These are phyloP conservation scores for Paecilomyces sp. DNA, from an alignment of 2,329 filamentous ascomycete genomes.

Conservation along the genomic window DNA sequence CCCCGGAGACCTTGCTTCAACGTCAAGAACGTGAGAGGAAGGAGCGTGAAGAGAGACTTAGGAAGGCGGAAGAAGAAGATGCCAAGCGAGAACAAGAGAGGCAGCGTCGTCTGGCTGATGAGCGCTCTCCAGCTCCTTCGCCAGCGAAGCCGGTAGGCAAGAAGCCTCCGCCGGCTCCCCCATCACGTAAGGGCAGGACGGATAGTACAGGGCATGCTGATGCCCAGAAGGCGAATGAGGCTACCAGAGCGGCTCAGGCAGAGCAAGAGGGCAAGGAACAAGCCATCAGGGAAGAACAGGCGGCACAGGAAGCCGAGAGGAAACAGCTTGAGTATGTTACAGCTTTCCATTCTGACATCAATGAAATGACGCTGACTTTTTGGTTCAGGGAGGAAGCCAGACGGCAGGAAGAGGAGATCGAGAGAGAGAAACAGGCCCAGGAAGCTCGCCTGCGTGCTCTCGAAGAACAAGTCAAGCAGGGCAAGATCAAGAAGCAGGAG, in stretches of 20 bases:
- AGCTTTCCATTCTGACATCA: slow-evolving; percentile 1
- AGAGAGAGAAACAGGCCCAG: slow-evolving; percentile 70
- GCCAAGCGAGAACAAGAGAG: slow-evolving; percentile 79
- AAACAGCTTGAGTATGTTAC: slow-evolving; percentile 73
- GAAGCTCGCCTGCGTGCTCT: slow-evolving; percentile 78
- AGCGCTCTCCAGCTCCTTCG: slow-evolving; percentile 59
- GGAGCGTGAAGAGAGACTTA: slow-evolving; percentile 79
- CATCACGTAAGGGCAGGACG: slow-evolving; percentile 61
- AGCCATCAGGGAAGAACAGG: slow-evolving; percentile 60
- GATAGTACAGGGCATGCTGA: slow-evolving; percentile 53
- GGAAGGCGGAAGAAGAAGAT: slow-evolving; percentile 91
- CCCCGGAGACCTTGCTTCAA: slow-evolving; percentile 74
- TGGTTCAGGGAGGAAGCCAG: slow-evolving; percentile 60
- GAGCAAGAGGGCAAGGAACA: slow-evolving; percentile 50
- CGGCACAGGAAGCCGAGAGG: slow-evolving; percentile 66
- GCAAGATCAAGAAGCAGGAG: slow-evolving; percentile 93
- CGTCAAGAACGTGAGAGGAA: slow-evolving; percentile 79
- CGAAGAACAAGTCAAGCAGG: slow-evolving; percentile 87
- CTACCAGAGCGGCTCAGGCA: slow-evolving; percentile 48
- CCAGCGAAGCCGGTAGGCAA: slow-evolving; percentile 50
- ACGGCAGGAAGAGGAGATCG: slow-evolving; percentile 72
- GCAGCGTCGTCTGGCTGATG: slow-evolving; percentile 73
- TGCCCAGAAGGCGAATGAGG: slow-evolving; percentile 46
- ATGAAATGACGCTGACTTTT: slow-evolving; percentile 11
- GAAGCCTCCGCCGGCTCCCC: slow-evolving; percentile 63